Evolutionary conservation across 192 early-diverging fungal species (phyloP), one percentile per base, ranked within the genome.

Genomic region (Lobosporangium transversale): DNA sequence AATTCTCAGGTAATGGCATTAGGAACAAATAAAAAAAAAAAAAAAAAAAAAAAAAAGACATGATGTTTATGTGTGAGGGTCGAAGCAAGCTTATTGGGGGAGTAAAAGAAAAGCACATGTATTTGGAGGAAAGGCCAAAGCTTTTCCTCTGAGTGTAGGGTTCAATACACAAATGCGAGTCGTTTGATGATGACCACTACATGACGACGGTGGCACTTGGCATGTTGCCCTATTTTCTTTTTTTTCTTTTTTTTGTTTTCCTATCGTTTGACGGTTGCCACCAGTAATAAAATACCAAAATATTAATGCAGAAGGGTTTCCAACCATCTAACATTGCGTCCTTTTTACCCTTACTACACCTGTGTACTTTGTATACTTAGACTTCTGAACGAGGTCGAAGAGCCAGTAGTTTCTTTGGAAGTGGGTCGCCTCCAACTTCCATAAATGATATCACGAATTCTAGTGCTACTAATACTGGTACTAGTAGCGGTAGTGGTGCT

Each of bases 371-470:
- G 42, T 26, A 10, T 29, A 11, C 20, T 9, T 27, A 66, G 62
- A 20, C 49, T 4, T 35, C 14, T 43, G 73, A 76, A 12, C 73
- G 73, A 7, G 73, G 73, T 20, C 57, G 73, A 9, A 62, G 73
- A 36, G 35, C 73, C 23, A 76, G 73, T 43, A 21, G 66, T 20
- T 76, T 76, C 67, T 58, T 52, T 10, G 64, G 58, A 12, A 33
- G 32, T 10, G 47, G 33, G 3, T 44, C 63, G 21, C 58, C 57
- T 3, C 32, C 56, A 15, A 29, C 44, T 17, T 33, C 51, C 10
- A 29, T 65, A 23, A 31, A 37, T 30, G 48, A 21, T 14, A 52
- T 17, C 24, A 61, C 12, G 2, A 27, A 50, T 20, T 29, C 40
- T 4, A 26, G 29, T 15, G 14, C 57, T 3, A 21, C 36, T n/a